Evolutionary conservation across 148 eudicot genomes (phyloP).

Genomic region (Rhododendron simsii): DNA sequence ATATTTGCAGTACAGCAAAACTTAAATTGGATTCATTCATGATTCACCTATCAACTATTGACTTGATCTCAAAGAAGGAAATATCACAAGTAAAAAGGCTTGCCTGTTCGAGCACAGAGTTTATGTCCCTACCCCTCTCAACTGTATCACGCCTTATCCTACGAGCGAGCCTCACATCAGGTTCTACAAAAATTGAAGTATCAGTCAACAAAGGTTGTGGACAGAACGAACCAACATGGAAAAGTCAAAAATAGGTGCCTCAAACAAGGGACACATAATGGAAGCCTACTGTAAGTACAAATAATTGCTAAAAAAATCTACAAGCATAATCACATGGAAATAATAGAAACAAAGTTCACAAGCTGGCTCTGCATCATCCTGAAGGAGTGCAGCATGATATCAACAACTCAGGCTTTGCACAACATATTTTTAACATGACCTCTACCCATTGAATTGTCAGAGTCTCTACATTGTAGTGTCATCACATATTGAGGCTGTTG

Average conservation of each 20-base stretch:
- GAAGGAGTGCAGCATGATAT: not conserved
- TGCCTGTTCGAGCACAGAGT: conserved; percentile 98
- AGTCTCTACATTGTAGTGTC: not conserved
- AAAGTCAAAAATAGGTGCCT: not conserved
- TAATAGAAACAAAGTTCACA: not conserved
- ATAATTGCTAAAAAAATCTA: not conserved
- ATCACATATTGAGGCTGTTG: not conserved
- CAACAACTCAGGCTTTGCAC: not conserved
- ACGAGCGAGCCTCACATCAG: conserved; percentile 98
- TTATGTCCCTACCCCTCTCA: conserved; percentile 95
- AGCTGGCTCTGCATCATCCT: not conserved
- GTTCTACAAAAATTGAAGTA: conserved; percentile 41
- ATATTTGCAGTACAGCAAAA: not conserved
- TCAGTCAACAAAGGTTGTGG: conserved; percentile 2
- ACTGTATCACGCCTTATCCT: conserved; percentile 94
- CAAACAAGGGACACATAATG: not conserved
- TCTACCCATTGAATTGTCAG: not conserved
- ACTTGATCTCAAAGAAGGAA: not conserved
- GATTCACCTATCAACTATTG: not conserved
- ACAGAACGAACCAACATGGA: not conserved
- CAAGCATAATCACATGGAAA: not conserved
- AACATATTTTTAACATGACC: not conserved
- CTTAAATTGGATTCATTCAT: not conserved
- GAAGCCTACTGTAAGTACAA: not conserved
- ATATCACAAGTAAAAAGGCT: conserved; percentile 14